A percentile compares a stretch with the other conserved stretches of the same genome.
phyloP scores from a whole-genome alignment of 2,329 filamentous ascomycete genomes.

The Proliferodiscus dingleyae region DNA sequence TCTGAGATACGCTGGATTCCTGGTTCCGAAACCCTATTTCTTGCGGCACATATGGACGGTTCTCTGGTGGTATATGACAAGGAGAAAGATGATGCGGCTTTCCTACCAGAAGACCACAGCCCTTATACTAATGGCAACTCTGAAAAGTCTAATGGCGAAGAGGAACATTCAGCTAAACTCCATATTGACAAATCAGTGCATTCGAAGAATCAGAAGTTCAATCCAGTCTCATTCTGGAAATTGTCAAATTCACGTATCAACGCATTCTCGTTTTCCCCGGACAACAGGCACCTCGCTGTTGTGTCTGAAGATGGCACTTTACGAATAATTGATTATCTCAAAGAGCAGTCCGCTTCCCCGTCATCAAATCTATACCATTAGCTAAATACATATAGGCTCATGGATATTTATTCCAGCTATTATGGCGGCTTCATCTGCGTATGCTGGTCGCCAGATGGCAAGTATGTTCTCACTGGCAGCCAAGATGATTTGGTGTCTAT shows the following conservation, averaged over 20 bases:
- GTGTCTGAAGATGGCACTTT: conserved; percentile 89
- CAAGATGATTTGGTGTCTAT: conserved; percentile 96
- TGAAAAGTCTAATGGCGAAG: conserved; percentile 28
- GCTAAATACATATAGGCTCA: conserved; percentile 50
- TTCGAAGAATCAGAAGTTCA: conserved; percentile 88
- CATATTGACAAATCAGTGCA: conserved; percentile 86
- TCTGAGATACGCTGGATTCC: conserved; percentile 91
- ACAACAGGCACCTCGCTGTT: conserved; percentile 79
- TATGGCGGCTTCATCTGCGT: conserved; percentile 91
- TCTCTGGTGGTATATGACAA: conserved; percentile 93
- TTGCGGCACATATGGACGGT: conserved; percentile 89
- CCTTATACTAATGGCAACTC: conserved; percentile 27
- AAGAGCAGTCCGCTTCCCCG: conserved; percentile 66
- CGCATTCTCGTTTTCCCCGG: conserved; percentile 86
- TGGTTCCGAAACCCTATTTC: conserved; percentile 85
- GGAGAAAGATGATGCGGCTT: conserved; percentile 84
- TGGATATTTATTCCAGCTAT: conserved; percentile 84
- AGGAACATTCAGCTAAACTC: conserved; percentile 43
- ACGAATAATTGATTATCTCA: conserved; percentile 84
- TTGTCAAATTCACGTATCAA: conserved; percentile 87
- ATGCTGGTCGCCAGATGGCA: conserved; percentile 95
- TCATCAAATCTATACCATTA: not conserved
- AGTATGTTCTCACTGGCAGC: conserved; percentile 90
- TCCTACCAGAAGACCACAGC: conserved; percentile 62
- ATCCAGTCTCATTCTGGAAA: conserved; percentile 91